Percentiles rank a stretch among this genome's conserved stretches.
These are phyloP conservation scores for Populus tomentosa DNA, from an alignment of 441 rosid species.

Conservation along the genomic window DNA sequence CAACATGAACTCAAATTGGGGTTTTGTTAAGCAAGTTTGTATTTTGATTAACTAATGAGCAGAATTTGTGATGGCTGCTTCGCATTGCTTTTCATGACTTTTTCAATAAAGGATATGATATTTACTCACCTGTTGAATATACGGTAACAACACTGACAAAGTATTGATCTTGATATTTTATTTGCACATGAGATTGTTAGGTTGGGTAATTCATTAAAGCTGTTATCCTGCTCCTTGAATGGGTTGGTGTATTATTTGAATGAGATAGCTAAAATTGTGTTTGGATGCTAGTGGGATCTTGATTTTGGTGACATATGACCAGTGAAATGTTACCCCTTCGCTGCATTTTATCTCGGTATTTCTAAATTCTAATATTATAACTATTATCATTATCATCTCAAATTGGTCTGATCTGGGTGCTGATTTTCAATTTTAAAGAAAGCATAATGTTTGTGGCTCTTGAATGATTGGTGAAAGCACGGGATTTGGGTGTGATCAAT, in stretches of 20 bases:
- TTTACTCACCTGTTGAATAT: too few relatives aligned
- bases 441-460: not conserved
- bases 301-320: not conserved
- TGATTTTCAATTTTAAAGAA: not conserved
- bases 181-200: too few relatives aligned
- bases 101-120: too few relatives aligned
- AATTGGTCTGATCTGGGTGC: too few relatives aligned
- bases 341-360: not conserved
- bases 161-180: too few relatives aligned
- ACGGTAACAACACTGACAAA: too few relatives aligned
- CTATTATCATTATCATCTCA: too few relatives aligned
- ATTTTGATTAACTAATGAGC: not conserved
- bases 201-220: too few relatives aligned
- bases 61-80: not conserved
- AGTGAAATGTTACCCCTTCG: not conserved
- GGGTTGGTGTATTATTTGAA: too few relatives aligned
- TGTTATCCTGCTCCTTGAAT: too few relatives aligned
- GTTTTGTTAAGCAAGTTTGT: not conserved
- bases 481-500: too few relatives aligned
- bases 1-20: not conserved
- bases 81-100: not conserved
- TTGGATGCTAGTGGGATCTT: not conserved
- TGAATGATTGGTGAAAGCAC: not conserved
- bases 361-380: not conserved
- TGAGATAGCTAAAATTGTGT: not conserved